Evolutionary conservation across 2,329 filamentous ascomycete genomes (phyloP).

Genomic region (Xylaria sp.): DNA sequence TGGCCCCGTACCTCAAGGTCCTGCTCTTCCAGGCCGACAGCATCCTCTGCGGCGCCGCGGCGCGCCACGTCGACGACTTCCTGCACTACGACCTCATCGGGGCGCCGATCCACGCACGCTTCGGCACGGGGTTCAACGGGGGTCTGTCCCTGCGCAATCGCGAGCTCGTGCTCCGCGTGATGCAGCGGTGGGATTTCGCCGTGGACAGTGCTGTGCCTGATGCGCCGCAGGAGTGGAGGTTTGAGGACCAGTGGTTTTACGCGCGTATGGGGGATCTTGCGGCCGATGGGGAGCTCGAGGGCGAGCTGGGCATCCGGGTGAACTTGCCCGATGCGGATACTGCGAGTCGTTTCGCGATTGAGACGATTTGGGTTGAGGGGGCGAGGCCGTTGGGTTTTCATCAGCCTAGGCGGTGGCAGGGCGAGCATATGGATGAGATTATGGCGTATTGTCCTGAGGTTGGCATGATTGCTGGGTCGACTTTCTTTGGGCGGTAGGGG

Average conservation of each 20-base stretch:
- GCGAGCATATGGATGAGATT: constrained; percentile 44
- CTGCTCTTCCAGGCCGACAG: constrained; percentile 56
- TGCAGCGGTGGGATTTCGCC: constrained; percentile 37
- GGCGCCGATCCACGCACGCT: constrained; percentile 45
- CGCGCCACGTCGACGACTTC: constrained; percentile 51
- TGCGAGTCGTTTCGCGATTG: constrained; percentile 48
- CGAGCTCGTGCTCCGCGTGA: constrained; percentile 43
- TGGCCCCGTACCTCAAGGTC: constrained; percentile 50
- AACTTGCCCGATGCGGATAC: constrained; percentile 44
- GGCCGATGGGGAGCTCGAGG: neutral
- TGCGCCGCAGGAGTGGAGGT: constrained; percentile 36
- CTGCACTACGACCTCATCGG: constrained; percentile 52
- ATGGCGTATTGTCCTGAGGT: constrained; percentile 49
- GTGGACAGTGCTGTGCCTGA: constrained; percentile 38
- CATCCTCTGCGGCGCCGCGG: constrained; percentile 51
- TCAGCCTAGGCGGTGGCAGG: constrained; percentile 43
- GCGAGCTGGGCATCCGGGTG: constrained; percentile 20
- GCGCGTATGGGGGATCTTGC: constrained; percentile 22
- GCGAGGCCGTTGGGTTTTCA: constrained; percentile 48
- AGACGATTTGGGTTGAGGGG: constrained; percentile 48
- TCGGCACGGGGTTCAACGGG: constrained; percentile 48
- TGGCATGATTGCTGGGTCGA: constrained; percentile 40
- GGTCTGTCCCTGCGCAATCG: constrained; percentile 50
- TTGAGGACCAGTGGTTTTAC: constrained; percentile 52
- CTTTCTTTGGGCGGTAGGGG: constrained; percentile 28